phyloP scores from a whole-genome alignment of 2,329 filamentous ascomycete genomes.

The Hawksworthiomyces lignivorus region DNA sequence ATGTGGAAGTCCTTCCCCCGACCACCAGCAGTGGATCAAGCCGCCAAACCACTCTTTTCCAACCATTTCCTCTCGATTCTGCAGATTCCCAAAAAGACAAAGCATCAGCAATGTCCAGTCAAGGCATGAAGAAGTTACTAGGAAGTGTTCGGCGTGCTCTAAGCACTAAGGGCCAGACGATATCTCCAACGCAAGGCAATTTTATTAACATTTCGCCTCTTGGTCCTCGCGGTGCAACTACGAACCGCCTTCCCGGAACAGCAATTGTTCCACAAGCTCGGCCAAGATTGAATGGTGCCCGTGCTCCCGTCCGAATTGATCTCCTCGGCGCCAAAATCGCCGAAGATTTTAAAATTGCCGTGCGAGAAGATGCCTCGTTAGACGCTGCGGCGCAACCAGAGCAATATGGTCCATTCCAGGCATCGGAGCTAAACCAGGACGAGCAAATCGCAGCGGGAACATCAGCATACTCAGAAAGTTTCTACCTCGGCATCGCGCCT shows the following conservation, averaged over 20 bases:
- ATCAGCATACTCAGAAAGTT: conserved; percentile 35
- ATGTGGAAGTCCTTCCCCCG: conserved; percentile 59
- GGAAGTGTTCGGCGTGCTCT: conserved; percentile 78
- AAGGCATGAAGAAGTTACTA: conserved; percentile 78
- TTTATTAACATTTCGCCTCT: conserved; percentile 42
- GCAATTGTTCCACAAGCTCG: conserved; percentile 51
- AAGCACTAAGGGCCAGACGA: conserved; percentile 48
- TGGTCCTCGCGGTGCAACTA: conserved; percentile 45
- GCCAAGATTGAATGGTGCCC: conserved; percentile 33
- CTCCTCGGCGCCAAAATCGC: conserved; percentile 69
- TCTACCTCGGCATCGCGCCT: conserved; percentile 9
- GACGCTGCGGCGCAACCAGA: conserved; percentile 22
- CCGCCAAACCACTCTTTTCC: conserved; percentile 47
- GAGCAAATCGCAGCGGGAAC: conserved; percentile 22
- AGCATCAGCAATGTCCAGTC: conserved; percentile 55
- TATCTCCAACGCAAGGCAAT: conserved; percentile 37
- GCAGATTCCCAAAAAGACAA: conserved; percentile 33
- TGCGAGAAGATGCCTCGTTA: conserved; percentile 55
- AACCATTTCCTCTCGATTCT: conserved; percentile 23
- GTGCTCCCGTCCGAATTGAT: conserved; percentile 64
- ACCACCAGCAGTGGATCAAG: conserved; percentile 37
- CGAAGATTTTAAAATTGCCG: conserved; percentile 70
- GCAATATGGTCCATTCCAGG: too few species aligned
- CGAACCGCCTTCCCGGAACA: conserved; percentile 51
- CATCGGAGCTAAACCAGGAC: conserved; percentile 19